Evolutionary conservation across 306 rosid genomes (phyloP).

Genomic region (Castanea mollissima): DNA sequence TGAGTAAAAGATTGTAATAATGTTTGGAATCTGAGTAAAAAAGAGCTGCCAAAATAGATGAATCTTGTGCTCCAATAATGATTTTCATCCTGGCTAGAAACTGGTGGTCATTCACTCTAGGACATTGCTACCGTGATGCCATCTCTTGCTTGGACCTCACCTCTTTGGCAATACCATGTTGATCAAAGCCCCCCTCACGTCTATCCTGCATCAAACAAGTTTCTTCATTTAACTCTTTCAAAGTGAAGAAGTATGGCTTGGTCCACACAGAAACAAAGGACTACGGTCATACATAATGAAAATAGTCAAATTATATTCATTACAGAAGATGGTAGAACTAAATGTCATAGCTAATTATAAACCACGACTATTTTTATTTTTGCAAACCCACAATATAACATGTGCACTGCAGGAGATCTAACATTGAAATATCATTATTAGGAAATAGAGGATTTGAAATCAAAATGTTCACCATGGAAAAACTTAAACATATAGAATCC

Average conservation of each 20-base stretch:
- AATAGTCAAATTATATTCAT: background rate
- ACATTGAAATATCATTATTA: background rate
- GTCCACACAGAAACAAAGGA: background rate
- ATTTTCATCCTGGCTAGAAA: background rate
- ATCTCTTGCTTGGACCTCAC: constrained; percentile 3
- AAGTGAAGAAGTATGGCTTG: background rate
- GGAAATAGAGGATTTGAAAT: background rate
- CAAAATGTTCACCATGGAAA: background rate
- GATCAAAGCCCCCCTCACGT: background rate
- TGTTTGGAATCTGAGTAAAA: constrained; percentile 29
- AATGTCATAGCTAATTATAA: background rate
- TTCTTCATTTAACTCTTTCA: background rate
- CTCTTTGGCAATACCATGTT: background rate
- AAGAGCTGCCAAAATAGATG: constrained; percentile 1
- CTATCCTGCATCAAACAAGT: constrained; percentile 14
- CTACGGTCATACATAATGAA: background rate
- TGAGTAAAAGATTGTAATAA: constrained; percentile 20
- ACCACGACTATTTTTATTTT: background rate
- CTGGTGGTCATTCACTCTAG: background rate
- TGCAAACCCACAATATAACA: background rate
- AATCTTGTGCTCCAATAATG: background rate
- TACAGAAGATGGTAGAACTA: background rate
- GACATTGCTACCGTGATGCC: background rate
- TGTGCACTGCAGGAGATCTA: background rate
- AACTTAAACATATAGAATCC: background rate